Evolutionary conservation across 2,329 filamentous ascomycete genomes (phyloP).

Genomic region (Calonectria leucothoes): DNA sequence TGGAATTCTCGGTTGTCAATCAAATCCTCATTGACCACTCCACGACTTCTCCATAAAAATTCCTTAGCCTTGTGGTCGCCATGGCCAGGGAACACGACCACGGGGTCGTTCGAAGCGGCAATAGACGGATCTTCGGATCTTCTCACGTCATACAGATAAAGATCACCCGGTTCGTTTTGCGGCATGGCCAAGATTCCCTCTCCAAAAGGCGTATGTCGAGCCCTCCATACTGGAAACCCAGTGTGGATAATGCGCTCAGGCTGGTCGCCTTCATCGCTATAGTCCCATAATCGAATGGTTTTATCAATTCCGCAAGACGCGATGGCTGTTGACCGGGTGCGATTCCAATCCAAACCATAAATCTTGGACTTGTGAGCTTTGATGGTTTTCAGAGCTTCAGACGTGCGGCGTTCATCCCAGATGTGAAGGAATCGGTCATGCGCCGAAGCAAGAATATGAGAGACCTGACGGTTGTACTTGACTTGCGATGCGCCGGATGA

Average conservation of each 20-base stretch:
- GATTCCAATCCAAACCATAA: conserved; percentile 95
- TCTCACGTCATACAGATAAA: conserved; percentile 84
- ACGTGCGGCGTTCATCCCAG: conserved; percentile 88
- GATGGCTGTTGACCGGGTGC: conserved; percentile 76
- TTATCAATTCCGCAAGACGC: conserved; percentile 92
- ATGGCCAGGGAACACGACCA: conserved; percentile 70
- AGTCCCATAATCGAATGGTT: conserved; percentile 95
- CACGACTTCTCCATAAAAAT: conserved; percentile 88
- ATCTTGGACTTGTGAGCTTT: conserved; percentile 93
- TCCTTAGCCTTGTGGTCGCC: conserved; percentile 82
- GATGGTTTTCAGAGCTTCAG: conserved; percentile 83
- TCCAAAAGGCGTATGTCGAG: conserved; percentile 91
- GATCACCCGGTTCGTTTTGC: conserved; percentile 84
- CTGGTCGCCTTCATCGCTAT: conserved; percentile 68
- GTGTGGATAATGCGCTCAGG: conserved; percentile 84
- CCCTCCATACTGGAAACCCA: conserved; percentile 89
- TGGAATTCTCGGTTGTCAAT: conserved; percentile 90
- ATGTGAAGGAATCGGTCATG: conserved; percentile 90
- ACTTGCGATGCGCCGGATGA: conserved; percentile 94
- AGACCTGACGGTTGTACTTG: conserved; percentile 90
- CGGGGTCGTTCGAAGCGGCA: conserved; percentile 60
- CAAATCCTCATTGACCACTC: conserved; percentile 68
- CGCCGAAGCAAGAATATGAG: conserved; percentile 89
- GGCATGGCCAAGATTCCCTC: conserved; percentile 90
- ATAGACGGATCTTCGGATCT: conserved; percentile 56